Percentiles rank a stretch among this genome's conserved stretches.
These are phyloP conservation scores for Eremochloa ophiuroides DNA, from an alignment of 176 grass and related monocot genomes.

Conservation along the genomic window DNA sequence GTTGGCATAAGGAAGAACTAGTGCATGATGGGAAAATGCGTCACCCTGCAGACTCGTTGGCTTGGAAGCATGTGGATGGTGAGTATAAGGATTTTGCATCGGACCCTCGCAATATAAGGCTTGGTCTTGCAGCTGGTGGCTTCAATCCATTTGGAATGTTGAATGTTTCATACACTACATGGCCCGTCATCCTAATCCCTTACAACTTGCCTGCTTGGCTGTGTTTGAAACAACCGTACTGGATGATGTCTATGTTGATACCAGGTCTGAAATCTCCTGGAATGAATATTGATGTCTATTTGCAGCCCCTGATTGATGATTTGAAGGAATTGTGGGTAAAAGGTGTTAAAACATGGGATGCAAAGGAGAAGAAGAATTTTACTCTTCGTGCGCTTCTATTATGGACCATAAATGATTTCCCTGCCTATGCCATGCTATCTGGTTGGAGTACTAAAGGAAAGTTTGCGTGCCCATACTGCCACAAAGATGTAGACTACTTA, in stretches of 20 bases:
- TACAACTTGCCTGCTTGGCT: neutral
- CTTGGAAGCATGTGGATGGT: too few relatives aligned
- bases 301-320: too few relatives aligned
- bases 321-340: too few relatives aligned
- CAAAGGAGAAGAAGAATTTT: neutral
- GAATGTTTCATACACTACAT: neutral
- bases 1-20: neutral
- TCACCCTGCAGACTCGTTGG: neutral
- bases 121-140: neutral
- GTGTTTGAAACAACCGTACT: neutral
- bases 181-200: neutral
- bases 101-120: neutral
- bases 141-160: neutral
- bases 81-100: neutral
- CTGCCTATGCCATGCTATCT: neutral
- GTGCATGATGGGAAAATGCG: neutral
- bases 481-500: neutral
- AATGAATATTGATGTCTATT: too few relatives aligned
- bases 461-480: neutral
- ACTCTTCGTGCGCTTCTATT: neutral
- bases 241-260: neutral
- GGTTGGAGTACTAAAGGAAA: neutral
- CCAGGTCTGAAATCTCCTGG: too few relatives aligned
- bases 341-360: too few relatives aligned
- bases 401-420: too few relatives aligned